phyloP scores from a whole-genome alignment of 2,329 filamentous ascomycete genomes.

The Fusarium fracticaudum region DNA sequence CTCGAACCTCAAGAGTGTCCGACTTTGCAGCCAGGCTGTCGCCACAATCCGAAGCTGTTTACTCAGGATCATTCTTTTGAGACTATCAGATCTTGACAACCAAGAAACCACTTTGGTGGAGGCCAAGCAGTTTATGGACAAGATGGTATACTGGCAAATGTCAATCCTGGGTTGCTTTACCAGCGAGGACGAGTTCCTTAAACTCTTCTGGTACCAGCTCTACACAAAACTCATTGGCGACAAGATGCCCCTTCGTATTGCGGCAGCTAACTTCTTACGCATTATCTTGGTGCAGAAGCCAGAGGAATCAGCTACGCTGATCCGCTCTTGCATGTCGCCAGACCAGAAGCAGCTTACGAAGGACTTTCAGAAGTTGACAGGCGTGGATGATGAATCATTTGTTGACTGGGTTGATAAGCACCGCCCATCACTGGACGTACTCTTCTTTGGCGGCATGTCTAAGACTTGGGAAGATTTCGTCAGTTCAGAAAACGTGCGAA shows the following conservation, averaged over 20 bases:
- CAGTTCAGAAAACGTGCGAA: constrained; percentile 80
- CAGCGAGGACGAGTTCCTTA: constrained; percentile 81
- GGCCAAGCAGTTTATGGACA: constrained; percentile 78
- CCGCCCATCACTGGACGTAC: constrained; percentile 77
- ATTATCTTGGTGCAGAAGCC: constrained; percentile 94
- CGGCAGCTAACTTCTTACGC: constrained; percentile 87
- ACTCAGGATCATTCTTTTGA: constrained; percentile 79
- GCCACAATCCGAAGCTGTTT: constrained; percentile 80
- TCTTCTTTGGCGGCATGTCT: constrained; percentile 85
- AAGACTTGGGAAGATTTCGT: constrained; percentile 92
- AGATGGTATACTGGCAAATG: constrained; percentile 95
- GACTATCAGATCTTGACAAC: constrained; percentile 84
- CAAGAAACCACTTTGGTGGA: constrained; percentile 66
- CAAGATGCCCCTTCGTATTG: constrained; percentile 72
- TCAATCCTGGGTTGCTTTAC: constrained; percentile 84
- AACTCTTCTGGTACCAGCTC: constrained; percentile 89
- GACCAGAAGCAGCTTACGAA: constrained; percentile 77
- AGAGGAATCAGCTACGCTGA: constrained; percentile 77
- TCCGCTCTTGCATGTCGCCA: constrained; percentile 74
- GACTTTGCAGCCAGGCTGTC: constrained; percentile 89
- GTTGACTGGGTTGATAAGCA: constrained; percentile 88
- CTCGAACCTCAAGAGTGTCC: constrained; percentile 81
- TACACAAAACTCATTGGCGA: constrained; percentile 87
- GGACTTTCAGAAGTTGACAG: constrained; percentile 85
- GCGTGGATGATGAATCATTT: constrained; percentile 90